phyloP scores from a whole-genome alignment of 2,329 filamentous ascomycete genomes.

The Pyrenophora teres region DNA sequence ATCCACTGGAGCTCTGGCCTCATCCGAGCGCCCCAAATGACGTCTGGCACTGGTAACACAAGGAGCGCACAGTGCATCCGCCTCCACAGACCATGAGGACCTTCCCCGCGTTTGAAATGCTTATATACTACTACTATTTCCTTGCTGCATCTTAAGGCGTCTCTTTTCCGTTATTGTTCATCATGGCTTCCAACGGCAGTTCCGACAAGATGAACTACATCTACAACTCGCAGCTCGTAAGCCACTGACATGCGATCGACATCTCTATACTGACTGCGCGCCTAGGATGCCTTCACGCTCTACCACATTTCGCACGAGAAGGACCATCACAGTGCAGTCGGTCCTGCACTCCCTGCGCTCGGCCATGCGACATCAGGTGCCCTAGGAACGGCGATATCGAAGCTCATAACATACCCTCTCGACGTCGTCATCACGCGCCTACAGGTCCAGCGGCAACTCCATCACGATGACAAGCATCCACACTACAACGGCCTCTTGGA shows the following conservation, averaged over 20 bases:
- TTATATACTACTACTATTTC: conserved; percentile 1
- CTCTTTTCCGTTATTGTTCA: not conserved
- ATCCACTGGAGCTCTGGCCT: conserved; percentile 16
- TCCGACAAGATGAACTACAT: conserved; percentile 37
- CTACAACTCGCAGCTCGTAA: conserved; percentile 54
- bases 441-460: conserved; percentile 72
- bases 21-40: conserved; percentile 25
- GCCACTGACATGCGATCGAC: conserved; percentile 5
- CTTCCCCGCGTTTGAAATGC: conserved; percentile 29
- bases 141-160: not conserved
- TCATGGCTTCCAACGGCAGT: conserved; percentile 11
- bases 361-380: conserved; percentile 83
- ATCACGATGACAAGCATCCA: conserved; percentile 44
- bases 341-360: conserved; percentile 69
- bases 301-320: conserved; percentile 50
- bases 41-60: conserved; percentile 23
- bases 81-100: conserved; percentile 20
- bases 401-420: conserved; percentile 78
- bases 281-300: conserved; percentile 49
- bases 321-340: conserved; percentile 31
- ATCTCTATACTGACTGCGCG: not conserved
- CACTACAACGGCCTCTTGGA: conserved; percentile 71
- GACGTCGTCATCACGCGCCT: conserved; percentile 81
- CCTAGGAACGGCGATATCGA: conserved; percentile 76
- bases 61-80: conserved; percentile 25